Evolutionary conservation across 2,329 filamentous ascomycete genomes (phyloP), one percentile per base, ranked within the genome.

Genomic region (Trichoderma arundinaceum): DNA sequence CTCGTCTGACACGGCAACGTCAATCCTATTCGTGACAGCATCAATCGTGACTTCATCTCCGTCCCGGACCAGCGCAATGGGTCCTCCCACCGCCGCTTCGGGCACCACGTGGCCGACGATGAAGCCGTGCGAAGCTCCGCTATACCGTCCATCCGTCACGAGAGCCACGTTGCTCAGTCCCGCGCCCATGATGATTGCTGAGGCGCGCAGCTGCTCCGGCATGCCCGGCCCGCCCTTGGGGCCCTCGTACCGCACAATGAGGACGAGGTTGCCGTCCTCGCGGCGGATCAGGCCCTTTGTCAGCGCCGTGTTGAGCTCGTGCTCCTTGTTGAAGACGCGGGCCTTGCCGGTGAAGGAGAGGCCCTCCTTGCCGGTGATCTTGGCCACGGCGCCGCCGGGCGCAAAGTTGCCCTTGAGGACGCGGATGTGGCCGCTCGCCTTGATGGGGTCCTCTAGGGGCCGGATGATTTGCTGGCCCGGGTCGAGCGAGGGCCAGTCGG

Each of bases 301-400:
- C 57, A 98, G 83, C 0, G 94, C 93, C 0, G 83, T 79, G 75
- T 96, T 88, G 51, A 97, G 87, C 71, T 89, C 84, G 71, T 88
- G 83, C 78, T 97, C 94, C 74, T 95, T 94, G 78, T 97, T 83
- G 77, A 95, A 98, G 52, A 96, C 92, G 19, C 88, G 85, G 0
- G 92, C 94, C 69, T 87, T 88, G 56, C 94, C 94, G 0, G 84
- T 89, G 78, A 98, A 98, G 12, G 80, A 82, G 7, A 93, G 84
- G 2, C 94, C 94, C 77, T 98, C 94, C 77, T 97, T 97, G 41
- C 94, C 94, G 0, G 94, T 97, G 77, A 98, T 97, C 79, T 98
- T 98, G 67, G 93, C 94, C 1, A 98, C 94, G 1, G 94, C 91
- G 39, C 94, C 94, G 10, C 88, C 90, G 1, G 94, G 94, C 2